Evolutionary conservation across 2,329 filamentous ascomycete genomes (phyloP).

Genomic region (Claviceps lovelessii): DNA sequence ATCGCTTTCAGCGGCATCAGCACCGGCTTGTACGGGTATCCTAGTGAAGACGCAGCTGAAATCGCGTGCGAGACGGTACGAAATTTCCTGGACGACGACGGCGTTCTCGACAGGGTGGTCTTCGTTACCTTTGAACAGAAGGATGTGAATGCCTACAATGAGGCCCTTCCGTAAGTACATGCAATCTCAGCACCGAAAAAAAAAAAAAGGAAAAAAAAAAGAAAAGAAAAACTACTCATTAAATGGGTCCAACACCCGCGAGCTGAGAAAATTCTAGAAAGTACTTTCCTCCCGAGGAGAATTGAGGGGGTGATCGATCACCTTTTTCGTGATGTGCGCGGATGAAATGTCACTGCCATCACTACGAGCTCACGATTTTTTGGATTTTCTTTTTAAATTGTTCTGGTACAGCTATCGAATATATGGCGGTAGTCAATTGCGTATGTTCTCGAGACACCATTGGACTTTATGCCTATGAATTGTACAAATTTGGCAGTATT

Average conservation of each 20-base stretch:
- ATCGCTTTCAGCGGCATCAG: slow-evolving; percentile 77
- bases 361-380: background rate
- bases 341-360: background rate
- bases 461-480: background rate
- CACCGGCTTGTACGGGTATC: slow-evolving; percentile 84
- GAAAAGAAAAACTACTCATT: background rate
- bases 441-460: background rate
- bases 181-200: background rate
- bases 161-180: slow-evolving; percentile 49
- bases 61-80: slow-evolving; percentile 50
- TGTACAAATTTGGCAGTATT: background rate
- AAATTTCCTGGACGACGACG: slow-evolving; percentile 35
- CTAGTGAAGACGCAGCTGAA: slow-evolving; percentile 55
- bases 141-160: slow-evolving; percentile 60
- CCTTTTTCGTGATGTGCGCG: background rate
- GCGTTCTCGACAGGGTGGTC: slow-evolving; percentile 53
- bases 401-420: background rate
- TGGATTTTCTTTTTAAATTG: background rate
- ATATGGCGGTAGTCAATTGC: background rate
- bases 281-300: slow-evolving; percentile 13
- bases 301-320: background rate
- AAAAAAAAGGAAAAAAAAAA: too few species aligned
- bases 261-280: slow-evolving; percentile 7
- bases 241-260: background rate
- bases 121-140: slow-evolving; percentile 75